Evolutionary conservation across 345 rosid genomes (phyloP), one percentile per base, ranked within the genome.

Genomic region (Mercurialis annua): DNA sequence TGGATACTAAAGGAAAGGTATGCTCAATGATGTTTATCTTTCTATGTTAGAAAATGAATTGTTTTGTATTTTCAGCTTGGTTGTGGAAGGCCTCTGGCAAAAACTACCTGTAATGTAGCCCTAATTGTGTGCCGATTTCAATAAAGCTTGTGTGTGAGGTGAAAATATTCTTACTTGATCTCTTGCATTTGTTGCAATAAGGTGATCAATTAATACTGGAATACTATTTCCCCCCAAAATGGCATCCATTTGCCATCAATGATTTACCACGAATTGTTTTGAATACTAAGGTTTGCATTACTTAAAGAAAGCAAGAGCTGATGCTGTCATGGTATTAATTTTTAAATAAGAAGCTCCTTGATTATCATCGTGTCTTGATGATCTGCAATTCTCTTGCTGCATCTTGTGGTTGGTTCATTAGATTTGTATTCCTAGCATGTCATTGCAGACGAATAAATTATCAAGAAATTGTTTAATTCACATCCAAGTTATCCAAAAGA

Each of bases 1-100:
- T 91, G 40, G 96, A 94, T 84, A 70, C 81, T 48, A 66, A 76
- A 72, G 99, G 98, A 74, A 86, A 86, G 97, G 97, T 86, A 79
- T 74, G 66, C 4, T 75, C 52, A 61, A 1, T 14, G 30, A 54
- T 12, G 10, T 57, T 46, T 53, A 18, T 63, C 33, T 27, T 36
- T 5, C 20, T 49, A n/a, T 27, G 14, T 18, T 66, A 40, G 38
- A 29, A 40, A 42, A 38, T 1, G 51, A 15, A 54, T n/a, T n/a
- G 0, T 66, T 31, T n/a, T 21, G 10, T 21, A 38, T 43, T 23
- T 24, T 42, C 10, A 42, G 49, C 36, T 60, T 36, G 42, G 18
- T 53, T 65, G 24, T 33, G 57, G 1, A 27, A 3, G 1, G 40
- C 56, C 27, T n/a, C 12, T 36, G 50, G 46, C 44, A 49, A 23